Percentiles rank a stretch among this genome's conserved stretches.
These are phyloP conservation scores for Lantana camara DNA, from an alignment of 257 asterid species.

Conservation along the genomic window DNA sequence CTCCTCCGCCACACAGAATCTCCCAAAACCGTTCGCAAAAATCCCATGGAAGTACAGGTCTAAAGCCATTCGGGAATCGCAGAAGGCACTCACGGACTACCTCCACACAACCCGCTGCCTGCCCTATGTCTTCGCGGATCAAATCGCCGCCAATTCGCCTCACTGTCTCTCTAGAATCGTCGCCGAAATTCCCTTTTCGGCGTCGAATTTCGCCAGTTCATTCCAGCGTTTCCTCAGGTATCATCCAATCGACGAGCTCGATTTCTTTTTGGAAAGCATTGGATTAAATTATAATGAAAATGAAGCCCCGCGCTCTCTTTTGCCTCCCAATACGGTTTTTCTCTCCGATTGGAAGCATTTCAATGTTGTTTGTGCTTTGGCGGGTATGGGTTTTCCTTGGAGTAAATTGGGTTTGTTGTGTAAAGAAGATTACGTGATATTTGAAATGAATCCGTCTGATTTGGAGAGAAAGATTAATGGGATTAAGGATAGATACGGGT, in stretches of 20 bases:
- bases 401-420: conserved; percentile 49
- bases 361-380: conserved; percentile 49
- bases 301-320: conserved; percentile 14
- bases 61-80: conserved; percentile 52
- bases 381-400: conserved; percentile 68
- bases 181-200: conserved; percentile 45
- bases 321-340: conserved; percentile 37
- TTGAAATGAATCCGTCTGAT: conserved; percentile 24
- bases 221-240: conserved; percentile 61
- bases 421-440: conserved; percentile 32
- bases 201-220: conserved; percentile 29
- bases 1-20: conserved; percentile 19
- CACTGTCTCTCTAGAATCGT: conserved; percentile 42
- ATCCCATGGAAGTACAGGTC: conserved; percentile 52
- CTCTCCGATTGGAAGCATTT: conserved; percentile 55
- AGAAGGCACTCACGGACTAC: conserved; percentile 54
- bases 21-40: conserved; percentile 44
- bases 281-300: conserved; percentile 37
- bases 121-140: conserved; percentile 60
- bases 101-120: conserved; percentile 63
- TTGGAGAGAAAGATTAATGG: conserved; percentile 36
- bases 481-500: conserved; percentile 46
- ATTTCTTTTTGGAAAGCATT: conserved; percentile 65
- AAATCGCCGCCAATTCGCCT: conserved; percentile 51
- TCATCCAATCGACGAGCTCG: conserved; percentile 69